A percentile compares a stretch with the other conserved stretches of the same genome.
Evolutionary conservation across 176 grass and related monocot species (phyloP).

Genomic region (Chloris gayana): DNA sequence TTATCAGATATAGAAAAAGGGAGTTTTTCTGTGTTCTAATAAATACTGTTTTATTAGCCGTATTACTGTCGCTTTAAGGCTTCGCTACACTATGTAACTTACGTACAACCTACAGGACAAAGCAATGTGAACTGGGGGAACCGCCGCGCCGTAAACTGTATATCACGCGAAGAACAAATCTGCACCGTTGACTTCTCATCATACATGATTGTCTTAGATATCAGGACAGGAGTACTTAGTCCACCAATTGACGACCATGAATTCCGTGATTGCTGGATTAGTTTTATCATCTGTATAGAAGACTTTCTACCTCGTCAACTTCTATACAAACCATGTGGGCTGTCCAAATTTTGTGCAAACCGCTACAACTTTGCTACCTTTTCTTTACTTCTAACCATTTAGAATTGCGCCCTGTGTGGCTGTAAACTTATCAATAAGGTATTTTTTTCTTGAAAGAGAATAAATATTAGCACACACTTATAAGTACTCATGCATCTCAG

Average conservation of each 20-base stretch:
- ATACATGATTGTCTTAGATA: not conserved
- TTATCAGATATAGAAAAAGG: not conserved
- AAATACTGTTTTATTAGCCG: not conserved
- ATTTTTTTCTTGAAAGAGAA: too few relatives aligned
- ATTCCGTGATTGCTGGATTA: not conserved
- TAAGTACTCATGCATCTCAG: too few relatives aligned
- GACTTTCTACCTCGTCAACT: not conserved
- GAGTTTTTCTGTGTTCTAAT: not conserved
- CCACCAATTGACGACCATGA: not conserved
- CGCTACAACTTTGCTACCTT: too few relatives aligned
- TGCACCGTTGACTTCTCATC: not conserved
- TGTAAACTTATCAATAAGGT: too few relatives aligned
- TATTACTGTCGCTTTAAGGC: not conserved
- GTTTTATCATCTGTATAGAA: not conserved
- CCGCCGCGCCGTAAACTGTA: not conserved
- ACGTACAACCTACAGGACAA: not conserved
- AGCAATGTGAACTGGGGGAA: not conserved
- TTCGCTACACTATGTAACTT: not conserved
- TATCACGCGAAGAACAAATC: not conserved
- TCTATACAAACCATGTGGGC: too few relatives aligned
- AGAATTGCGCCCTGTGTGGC: too few relatives aligned
- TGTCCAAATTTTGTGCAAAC: too few relatives aligned
- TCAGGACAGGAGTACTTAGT: not conserved
- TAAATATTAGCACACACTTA: too few relatives aligned
- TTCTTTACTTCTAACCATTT: too few relatives aligned